Percentiles rank a stretch among this genome's conserved stretches.
These are phyloP conservation scores for Phytophthora nicotianae DNA, from an alignment of 352 stramenopile genomes.

Conservation along the genomic window DNA sequence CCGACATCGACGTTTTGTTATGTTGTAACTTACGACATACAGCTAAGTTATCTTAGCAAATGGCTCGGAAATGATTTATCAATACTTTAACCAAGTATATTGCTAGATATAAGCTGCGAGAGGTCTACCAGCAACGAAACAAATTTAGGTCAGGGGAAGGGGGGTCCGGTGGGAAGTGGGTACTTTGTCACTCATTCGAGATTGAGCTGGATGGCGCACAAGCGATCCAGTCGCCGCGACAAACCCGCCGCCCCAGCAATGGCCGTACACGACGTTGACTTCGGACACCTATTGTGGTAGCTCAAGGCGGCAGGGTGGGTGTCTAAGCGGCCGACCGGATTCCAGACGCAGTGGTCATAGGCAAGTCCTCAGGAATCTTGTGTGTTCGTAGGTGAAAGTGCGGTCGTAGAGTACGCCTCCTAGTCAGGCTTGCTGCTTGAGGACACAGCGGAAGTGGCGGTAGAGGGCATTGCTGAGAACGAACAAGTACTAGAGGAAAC, in stretches of 20 bases:
- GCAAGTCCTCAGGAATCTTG: not conserved
- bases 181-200: not conserved
- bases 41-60: not conserved
- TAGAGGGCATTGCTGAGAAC: not conserved
- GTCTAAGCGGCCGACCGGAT: not conserved
- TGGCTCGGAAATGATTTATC: not conserved
- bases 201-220: not conserved
- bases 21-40: not conserved
- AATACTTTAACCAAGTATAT: not conserved
- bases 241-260: not conserved
- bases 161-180: not conserved
- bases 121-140: not conserved
- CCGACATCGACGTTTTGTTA: not conserved
- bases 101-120: not conserved
- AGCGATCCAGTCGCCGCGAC: not conserved
- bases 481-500: not conserved
- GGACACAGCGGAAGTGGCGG: not conserved
- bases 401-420: not conserved
- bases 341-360: not conserved
- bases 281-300: not conserved
- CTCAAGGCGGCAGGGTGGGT: not conserved
- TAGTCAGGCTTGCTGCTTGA: not conserved
- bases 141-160: not conserved
- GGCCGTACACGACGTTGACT: not conserved
- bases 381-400: not conserved